Percentiles rank a stretch among this genome's conserved stretches.
phyloP scores from a whole-genome alignment of 140 eudicot species.

The Stevia rebaudiana region DNA sequence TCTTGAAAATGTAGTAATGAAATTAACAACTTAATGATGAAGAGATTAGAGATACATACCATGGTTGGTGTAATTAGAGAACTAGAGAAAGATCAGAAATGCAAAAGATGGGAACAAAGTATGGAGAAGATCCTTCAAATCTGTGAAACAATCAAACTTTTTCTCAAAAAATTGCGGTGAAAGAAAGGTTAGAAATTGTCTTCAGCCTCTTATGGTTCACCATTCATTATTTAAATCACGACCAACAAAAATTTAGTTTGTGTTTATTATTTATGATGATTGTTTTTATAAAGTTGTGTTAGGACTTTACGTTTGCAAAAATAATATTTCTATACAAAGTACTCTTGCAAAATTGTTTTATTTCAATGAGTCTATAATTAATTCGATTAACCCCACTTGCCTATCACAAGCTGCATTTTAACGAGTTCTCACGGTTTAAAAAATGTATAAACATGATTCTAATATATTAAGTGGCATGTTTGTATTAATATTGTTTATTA shows the following conservation, averaged over 20 bases:
- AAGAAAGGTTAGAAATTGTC: constrained; percentile 36
- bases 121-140: constrained; percentile 43
- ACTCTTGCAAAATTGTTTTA: too few species aligned
- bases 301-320: neutral
- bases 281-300: neutral
- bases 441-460: too few species aligned
- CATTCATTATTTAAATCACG: constrained; percentile 29
- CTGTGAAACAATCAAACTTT: constrained; percentile 31
- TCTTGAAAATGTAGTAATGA: neutral
- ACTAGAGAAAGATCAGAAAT: constrained; percentile 24
- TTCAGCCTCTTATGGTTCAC: constrained; percentile 29
- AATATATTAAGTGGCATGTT: too few species aligned
- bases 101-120: constrained; percentile 15
- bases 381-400: too few species aligned
- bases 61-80: constrained; percentile 27
- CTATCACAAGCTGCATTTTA: too few species aligned
- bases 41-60: constrained; percentile 35
- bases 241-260: neutral
- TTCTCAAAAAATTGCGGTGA: constrained; percentile 33
- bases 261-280: too few species aligned
- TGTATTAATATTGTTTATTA: neutral
- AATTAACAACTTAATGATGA: neutral
- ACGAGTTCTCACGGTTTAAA: too few species aligned
- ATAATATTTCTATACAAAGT: neutral
- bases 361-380: too few species aligned